phyloP scores from a whole-genome alignment of 2,329 filamentous ascomycete genomes.

The Lachnellula occidentalis region DNA sequence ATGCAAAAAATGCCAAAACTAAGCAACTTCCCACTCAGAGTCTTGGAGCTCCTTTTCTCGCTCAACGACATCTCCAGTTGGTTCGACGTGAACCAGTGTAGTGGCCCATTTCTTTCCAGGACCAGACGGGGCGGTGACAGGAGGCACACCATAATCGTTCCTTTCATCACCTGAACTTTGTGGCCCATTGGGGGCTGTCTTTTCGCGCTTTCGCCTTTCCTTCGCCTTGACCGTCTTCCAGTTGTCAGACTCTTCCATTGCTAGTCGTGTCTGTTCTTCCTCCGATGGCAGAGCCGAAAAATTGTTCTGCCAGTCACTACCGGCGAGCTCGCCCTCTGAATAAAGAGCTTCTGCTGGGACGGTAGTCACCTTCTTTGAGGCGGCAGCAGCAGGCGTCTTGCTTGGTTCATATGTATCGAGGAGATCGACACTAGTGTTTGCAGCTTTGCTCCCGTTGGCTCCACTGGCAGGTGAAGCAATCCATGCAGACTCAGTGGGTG shows the following conservation, averaged over 20 bases:
- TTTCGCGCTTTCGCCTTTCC: slow-evolving; percentile 27
- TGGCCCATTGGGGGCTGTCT: slow-evolving; percentile 27
- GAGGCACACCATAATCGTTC: slow-evolving; percentile 16
- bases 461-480: slow-evolving; percentile 7
- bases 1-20: slow-evolving; percentile 2
- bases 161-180: slow-evolving; percentile 17
- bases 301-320: slow-evolving; percentile 17
- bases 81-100: slow-evolving; percentile 14
- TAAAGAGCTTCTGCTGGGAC: slow-evolving; percentile 13
- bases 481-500: slow-evolving; percentile 42
- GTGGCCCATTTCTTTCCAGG: slow-evolving; percentile 24
- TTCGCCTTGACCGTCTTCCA: slow-evolving; percentile 53
- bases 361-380: slow-evolving; percentile 28
- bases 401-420: slow-evolving; percentile 52
- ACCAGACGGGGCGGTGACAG: slow-evolving; percentile 16
- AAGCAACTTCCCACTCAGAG: slow-evolving; percentile 31
- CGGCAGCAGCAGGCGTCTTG: not conserved
- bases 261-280: slow-evolving; percentile 56
- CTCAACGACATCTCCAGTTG: slow-evolving; percentile 17
- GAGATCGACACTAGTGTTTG: slow-evolving; percentile 40
- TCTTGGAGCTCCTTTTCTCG: slow-evolving; percentile 22
- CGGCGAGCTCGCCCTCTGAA: slow-evolving; percentile 18
- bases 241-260: slow-evolving; percentile 44
- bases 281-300: slow-evolving; percentile 44
- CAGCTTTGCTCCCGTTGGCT: slow-evolving; percentile 25